Conservation (phyloP, 176 grass and related monocot genomes). For the Eremochloa ophiuroides region DNA sequence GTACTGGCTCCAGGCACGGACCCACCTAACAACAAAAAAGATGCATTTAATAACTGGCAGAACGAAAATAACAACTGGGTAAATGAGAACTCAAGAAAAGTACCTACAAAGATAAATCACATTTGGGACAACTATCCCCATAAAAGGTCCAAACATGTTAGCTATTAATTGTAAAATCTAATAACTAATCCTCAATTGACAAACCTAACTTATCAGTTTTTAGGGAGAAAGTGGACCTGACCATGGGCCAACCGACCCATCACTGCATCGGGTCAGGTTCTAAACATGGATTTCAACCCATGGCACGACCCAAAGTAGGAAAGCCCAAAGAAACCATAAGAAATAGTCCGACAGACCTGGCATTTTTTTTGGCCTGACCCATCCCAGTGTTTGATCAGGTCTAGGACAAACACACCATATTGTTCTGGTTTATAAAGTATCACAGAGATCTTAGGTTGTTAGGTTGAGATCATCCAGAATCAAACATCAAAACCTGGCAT, state of each 20-base stretch:
- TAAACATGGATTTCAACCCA: neutral
- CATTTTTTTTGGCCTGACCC: neutral
- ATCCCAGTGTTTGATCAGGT: neutral
- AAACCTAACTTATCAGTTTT: neutral
- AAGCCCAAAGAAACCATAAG: neutral
- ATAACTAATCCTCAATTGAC: neutral
- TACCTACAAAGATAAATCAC: neutral
- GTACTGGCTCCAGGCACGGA: conserved; percentile 48
- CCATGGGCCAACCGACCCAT: neutral
- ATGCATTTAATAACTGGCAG: conserved; percentile 31
- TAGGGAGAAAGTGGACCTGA: neutral
- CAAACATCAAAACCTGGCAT: neutral
- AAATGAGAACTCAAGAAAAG: neutral
- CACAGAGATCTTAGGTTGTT: neutral
- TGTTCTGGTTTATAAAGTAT: conserved; percentile 5
- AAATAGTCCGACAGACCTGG: neutral
- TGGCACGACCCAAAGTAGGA: neutral
- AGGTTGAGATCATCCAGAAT: neutral
- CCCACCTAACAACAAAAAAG: conserved; percentile 55
- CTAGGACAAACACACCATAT: neutral
- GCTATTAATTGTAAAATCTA: neutral
- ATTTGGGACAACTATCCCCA: conserved; percentile 4
- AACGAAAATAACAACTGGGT: conserved; percentile 27
- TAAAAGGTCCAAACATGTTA: conserved; percentile 2
- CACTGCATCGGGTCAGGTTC: neutral